Evolutionary conservation across 2,329 filamentous ascomycete genomes (phyloP).

Genomic region (Dactylellina cionopaga): DNA sequence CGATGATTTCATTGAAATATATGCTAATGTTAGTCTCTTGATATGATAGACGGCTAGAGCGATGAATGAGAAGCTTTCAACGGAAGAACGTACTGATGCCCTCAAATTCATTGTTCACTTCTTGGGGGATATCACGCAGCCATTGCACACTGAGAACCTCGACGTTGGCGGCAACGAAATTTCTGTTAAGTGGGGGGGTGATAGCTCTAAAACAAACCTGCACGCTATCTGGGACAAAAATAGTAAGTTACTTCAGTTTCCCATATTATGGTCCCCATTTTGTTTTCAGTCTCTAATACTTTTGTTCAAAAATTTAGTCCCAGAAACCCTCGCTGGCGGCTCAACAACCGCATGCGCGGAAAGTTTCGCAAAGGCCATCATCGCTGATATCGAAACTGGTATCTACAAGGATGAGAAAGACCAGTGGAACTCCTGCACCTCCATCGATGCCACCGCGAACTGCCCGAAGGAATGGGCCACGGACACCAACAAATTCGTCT

Average conservation of each 20-base stretch:
- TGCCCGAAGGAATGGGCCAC: conserved; percentile 73
- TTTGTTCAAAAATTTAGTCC: conserved; percentile 61
- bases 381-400: conserved; percentile 67
- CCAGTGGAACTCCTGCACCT: conserved; percentile 69
- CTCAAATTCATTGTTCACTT: conserved; percentile 63
- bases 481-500: conserved; percentile 72
- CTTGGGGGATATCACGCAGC: conserved; percentile 75
- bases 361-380: conserved; percentile 68
- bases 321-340: conserved; percentile 46
- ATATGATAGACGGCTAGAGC: conserved; percentile 23
- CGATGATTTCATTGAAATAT: conserved; percentile 56
- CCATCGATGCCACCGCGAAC: conserved; percentile 66
- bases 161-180: conserved; percentile 75
- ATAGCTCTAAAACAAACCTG: conserved; percentile 68
- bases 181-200: conserved; percentile 68
- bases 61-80: conserved; percentile 14
- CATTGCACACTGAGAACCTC: conserved; percentile 73
- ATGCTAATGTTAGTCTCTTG: conserved; percentile 68
- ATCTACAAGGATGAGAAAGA: conserved; percentile 66
- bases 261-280: conserved; percentile 63
- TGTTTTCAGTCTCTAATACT: conserved; percentile 60
- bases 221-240: conserved; percentile 77
- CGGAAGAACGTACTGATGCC: conserved; percentile 47
- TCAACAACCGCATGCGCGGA: conserved; percentile 6
- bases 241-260: conserved; percentile 67